A percentile compares a stretch with the other conserved stretches of the same genome.
Evolutionary conservation across 805 yeast genomes (phyloP).

Genomic region (Suhomyces sp.): DNA sequence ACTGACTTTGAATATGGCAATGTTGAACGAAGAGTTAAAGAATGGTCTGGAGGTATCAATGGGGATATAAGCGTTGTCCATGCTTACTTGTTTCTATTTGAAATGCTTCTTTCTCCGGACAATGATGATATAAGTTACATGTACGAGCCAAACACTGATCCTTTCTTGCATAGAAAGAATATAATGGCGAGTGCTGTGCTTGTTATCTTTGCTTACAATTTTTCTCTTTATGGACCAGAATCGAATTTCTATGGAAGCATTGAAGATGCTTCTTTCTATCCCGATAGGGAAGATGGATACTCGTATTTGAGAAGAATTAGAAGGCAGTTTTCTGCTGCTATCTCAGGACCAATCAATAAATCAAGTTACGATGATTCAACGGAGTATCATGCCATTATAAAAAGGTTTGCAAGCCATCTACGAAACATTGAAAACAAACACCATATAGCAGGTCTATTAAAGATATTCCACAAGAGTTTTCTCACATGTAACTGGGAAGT

Average conservation of each 20-base stretch:
- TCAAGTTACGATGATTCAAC: constrained; percentile 18
- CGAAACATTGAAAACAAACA: constrained; percentile 42
- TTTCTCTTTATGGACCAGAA: constrained; percentile 49
- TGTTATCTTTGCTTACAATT: constrained; percentile 55
- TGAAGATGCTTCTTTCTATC: constrained; percentile 16
- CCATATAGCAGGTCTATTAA: constrained; percentile 56
- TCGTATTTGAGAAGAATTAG: constrained; percentile 51
- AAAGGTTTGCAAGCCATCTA: constrained; percentile 41
- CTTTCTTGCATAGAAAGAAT: constrained; percentile 40
- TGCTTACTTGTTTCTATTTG: constrained; percentile 60
- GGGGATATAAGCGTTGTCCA: constrained; percentile 47
- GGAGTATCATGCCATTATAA: constrained; percentile 42
- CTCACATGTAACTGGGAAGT: constrained; percentile 52
- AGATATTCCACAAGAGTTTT: constrained; percentile 37
- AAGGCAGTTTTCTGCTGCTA: constrained; percentile 33
- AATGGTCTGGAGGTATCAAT: constrained; percentile 10
- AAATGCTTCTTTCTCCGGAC: constrained; percentile 58
- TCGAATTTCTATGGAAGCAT: constrained; percentile 21
- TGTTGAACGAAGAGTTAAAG: constrained; percentile 10
- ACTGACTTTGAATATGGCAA: constrained; percentile 7
- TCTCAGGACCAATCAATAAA: constrained; percentile 23
- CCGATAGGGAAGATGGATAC: constrained; percentile 50
- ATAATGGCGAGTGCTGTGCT: constrained; percentile 41
- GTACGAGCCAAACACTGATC: constrained; percentile 54
- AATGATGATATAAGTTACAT: constrained; percentile 45